These are phyloP conservation scores for Medakamo hakoo DNA, from an alignment of 139 green algal species.

Conservation along the genomic window DNA sequence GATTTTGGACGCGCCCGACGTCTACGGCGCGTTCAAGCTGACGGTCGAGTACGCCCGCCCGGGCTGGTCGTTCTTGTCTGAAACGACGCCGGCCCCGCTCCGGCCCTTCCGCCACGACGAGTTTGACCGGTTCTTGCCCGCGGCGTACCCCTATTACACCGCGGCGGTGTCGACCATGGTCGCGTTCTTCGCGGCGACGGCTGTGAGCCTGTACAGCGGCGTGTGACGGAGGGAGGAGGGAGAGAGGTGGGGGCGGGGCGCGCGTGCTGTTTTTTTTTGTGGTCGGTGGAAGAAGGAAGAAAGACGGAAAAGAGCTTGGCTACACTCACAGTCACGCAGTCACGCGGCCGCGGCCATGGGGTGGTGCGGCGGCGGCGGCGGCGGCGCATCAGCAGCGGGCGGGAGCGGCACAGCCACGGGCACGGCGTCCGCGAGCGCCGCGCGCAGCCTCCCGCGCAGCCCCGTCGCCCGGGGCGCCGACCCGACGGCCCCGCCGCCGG, in stretches of 20 bases:
- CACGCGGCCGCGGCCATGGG: not conserved
- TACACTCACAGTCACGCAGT: not conserved
- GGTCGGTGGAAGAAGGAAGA: too few relatives aligned
- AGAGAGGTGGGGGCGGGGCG: not conserved
- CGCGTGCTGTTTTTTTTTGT: not conserved
- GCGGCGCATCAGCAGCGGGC: not conserved
- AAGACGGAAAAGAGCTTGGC: too few relatives aligned
- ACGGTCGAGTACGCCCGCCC: constrained; percentile 61
- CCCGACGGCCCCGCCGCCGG: not conserved
- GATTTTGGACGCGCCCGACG: constrained; percentile 63
- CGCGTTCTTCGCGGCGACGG: constrained; percentile 41
- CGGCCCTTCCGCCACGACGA: constrained; percentile 87
- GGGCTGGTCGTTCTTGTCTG: constrained; percentile 53
- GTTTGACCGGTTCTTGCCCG: constrained; percentile 73
- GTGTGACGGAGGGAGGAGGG: not conserved
- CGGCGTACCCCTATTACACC: constrained; percentile 71
- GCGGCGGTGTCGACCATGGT: constrained; percentile 36
- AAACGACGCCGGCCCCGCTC: constrained; percentile 28
- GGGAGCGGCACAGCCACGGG: too few relatives aligned
- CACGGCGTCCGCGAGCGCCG: not conserved
- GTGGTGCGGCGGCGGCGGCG: not conserved
- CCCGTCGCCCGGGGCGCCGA: too few relatives aligned
- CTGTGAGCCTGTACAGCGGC: constrained; percentile 35
- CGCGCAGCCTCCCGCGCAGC: not conserved
- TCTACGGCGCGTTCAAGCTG: constrained; percentile 97